Evolutionary conservation across 345 rosid genomes (phyloP).

Genomic region (Gossypium rotundifolium): DNA sequence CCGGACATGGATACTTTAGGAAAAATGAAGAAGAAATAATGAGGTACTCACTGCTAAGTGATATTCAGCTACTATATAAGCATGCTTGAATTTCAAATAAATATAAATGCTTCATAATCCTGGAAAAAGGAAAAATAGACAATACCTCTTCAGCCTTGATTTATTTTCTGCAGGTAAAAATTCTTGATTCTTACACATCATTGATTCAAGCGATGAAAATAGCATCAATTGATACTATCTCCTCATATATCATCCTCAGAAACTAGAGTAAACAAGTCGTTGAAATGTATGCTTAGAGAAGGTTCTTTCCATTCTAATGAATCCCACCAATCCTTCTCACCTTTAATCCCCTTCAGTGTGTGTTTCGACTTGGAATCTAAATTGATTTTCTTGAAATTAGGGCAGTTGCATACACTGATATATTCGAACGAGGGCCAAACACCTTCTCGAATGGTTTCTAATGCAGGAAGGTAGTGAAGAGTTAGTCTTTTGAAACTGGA

Average conservation of each 20-base stretch:
- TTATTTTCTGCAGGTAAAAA: neutral
- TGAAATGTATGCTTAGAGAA: neutral
- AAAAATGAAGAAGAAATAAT: neutral
- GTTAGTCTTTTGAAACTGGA: neutral
- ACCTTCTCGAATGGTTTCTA: slow-evolving; percentile 1
- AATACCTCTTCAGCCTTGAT: neutral
- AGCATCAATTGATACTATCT: neutral
- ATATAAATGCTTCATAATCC: neutral
- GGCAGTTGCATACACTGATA: slow-evolving; percentile 6
- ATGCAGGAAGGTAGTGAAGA: slow-evolving; percentile 11
- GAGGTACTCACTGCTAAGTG: too few relatives aligned
- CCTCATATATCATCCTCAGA: neutral
- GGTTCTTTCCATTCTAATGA: slow-evolving; percentile 10
- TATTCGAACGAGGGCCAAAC: neutral
- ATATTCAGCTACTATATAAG: neutral
- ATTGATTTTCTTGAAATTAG: neutral
- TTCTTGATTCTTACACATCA: neutral
- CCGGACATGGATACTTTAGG: neutral
- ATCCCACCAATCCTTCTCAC: slow-evolving; percentile 12
- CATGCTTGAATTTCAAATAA: too few relatives aligned
- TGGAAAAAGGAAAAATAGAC: neutral
- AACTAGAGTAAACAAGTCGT: neutral
- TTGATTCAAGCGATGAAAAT: neutral
- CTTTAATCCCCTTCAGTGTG: slow-evolving; percentile 9
- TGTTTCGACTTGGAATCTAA: neutral